Evolutionary conservation across 2,329 filamentous ascomycete species (phyloP), one percentile per base, ranked within the genome.

Genomic region (Byssothecium circinans): DNA sequence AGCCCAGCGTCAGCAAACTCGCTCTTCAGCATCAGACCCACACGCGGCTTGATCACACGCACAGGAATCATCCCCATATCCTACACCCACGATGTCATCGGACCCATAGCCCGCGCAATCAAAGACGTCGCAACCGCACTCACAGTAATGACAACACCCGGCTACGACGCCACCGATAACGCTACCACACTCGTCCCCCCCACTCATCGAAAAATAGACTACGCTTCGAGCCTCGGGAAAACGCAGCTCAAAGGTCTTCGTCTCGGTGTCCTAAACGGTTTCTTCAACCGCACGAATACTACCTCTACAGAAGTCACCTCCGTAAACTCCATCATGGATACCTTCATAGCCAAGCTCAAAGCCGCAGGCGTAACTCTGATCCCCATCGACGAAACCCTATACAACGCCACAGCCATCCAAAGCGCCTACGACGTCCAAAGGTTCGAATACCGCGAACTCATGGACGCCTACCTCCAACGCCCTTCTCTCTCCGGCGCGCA

Each of bases 1-100:
- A 84, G 78, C 44, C 83, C 83, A 0, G 83, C 83, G 11, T 82
- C 78, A 35, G 82, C 82, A 2, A 84, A 83, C 52, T 78, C 75
- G 11, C 68, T 86, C 17, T 82, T 82, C 52, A 83, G 82, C 51
- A 75, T 84, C 43, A 72, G 83, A 18, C 83, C 83, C 2, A 82
- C 80, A 0, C 62, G 73, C 23, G 81, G 81, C 0, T 57, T 80
- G n/a, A 69, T 84, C 12, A 75, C 76, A 0, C 62, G 75, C 7
- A 62, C 65, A 0, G 81, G 81, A 0, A 74, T 83, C 23, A 73
- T 84, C 3, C 81, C 81, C 0, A 76, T 84, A 19, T 81, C 79
- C 3, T 74, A 70, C 49, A 82, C 79, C 4, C 82, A 84, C 61
- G 82, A 84, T 64, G 68, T 69, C 0, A 71, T 80, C 17, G 81